Evolutionary conservation across 257 asterid genomes (phyloP).

Genomic region (Capsicum baccatum): DNA sequence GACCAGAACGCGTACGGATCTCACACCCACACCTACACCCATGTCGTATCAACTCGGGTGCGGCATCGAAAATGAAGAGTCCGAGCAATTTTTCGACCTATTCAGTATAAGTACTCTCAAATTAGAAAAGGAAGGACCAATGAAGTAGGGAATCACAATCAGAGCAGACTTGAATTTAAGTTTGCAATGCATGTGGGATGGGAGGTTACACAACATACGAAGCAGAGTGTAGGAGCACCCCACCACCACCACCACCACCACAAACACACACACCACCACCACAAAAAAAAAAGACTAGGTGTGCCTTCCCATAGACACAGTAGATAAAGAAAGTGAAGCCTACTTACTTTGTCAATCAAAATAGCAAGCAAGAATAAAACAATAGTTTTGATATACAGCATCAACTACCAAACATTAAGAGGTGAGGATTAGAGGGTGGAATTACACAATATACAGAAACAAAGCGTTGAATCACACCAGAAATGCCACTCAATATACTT

Average conservation of each 20-base stretch:
- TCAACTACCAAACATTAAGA: not conserved
- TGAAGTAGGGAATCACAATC: slow-evolving; percentile 12
- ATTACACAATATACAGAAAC: not conserved
- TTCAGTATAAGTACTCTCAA: not conserved
- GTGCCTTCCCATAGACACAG: not conserved
- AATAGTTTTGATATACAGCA: not conserved
- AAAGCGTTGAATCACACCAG: not conserved
- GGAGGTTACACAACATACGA: not conserved
- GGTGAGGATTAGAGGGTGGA: not conserved
- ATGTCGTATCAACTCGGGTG: no score
- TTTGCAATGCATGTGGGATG: not conserved
- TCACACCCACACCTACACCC: no score
- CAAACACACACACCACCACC: no score
- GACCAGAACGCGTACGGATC: no score
- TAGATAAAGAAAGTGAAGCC: slow-evolving; percentile 8
- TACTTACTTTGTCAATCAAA: slow-evolving; percentile 13
- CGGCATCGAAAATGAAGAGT: no score
- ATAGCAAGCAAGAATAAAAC: slow-evolving; percentile 4
- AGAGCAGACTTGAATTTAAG: not conserved
- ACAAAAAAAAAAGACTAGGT: not conserved
- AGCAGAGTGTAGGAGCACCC: not conserved
- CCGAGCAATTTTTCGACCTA: not conserved
- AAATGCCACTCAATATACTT: slow-evolving; percentile 39
- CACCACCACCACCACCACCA: no score
- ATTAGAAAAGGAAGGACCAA: slow-evolving; percentile 18